Evolutionary conservation across 176 grass and related monocot species (phyloP), one percentile per base, ranked within the genome.

Genomic region (Triticum urartu): DNA sequence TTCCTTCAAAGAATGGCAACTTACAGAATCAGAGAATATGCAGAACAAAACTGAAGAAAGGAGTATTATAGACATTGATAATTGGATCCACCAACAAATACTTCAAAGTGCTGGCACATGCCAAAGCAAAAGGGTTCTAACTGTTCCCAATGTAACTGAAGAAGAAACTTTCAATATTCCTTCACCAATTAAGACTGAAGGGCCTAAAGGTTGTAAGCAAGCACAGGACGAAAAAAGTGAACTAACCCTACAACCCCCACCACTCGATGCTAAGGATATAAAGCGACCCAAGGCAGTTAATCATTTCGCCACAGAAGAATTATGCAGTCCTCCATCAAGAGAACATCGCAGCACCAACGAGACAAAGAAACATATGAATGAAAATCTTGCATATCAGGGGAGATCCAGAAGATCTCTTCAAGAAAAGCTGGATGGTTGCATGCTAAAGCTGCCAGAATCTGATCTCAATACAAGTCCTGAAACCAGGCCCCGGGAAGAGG

Each of bases 31-130:
- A 56, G 86, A 38, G 68, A 78, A 80, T 30, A 60, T 92, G 39
- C 83, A 84, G 69, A 74, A 75, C 39, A 83, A 91, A 80, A 77
- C 35, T 26, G 66, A 89, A 61, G 84, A 89, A 56, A 92, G 33
- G 69, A 68, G 68, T 42, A 83, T 66, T 72, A 80, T 85, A 50
- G 87, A 86, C 69, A 92, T 92, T 88, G 88, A 94, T 32, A 83
- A 72, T 79, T 95, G 91, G 93, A 79, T 95, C 79, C 63, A 94
- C 90, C 86, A 87, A 86, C 88, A 98, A 89, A 90, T 88, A 13
- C 38, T 83, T 74, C 84, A 93, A 77, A 86, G 81, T 15, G 89
- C 73, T 75, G 52, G 45, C 74, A 86, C 30, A 80, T 83, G 86
- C 86, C 87, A 75, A 71, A 91, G 82, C 72, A 86, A 89, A 90